Evolutionary conservation across 495 filamentous ascomycete species (phyloP), one percentile per base, ranked within the genome.

Genomic region (Cudoniella acicularis): DNA sequence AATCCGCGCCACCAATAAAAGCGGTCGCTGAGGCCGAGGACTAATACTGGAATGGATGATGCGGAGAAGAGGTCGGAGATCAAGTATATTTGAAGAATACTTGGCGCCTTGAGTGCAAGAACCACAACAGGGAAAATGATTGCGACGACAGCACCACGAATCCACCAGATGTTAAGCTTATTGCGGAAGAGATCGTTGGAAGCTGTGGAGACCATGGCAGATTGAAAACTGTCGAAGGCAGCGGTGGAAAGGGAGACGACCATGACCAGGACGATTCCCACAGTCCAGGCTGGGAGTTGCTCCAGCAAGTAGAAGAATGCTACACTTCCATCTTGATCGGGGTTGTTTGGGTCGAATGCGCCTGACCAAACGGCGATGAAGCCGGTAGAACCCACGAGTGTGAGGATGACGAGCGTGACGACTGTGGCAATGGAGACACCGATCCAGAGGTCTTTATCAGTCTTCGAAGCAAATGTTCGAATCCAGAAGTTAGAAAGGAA

Each of bases 181-280:
- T 91, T 91, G 46, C 86, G 82, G 75, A 90, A 90, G n/a, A 91
- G 59, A 65, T 91, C 88, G 68, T 90, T 90, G 54, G 84, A 87
- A 17, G 82, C 83, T 0, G 83, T 85, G 4, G 84, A 88, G 0
- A 91, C 83, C 86, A 90, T 91, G 47, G 88, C 85, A 0, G 84
- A 85, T 69, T 91, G 88, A 36, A 90, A 75, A 54, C 77, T 83
- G 70, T 91, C 88, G 54, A 91, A 91, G 1, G 87, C 85, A 1
- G 88, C 85, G 0, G 86, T 89, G 64, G 80, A 84, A 50, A 91
- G 76, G 16, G 81, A 82, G 10, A 90, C 83, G 0, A 87, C 81
- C 88, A 91, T 89, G 60, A 90, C 79, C 10, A 91, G 73, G 2
- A 90, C 84, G 50, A 91, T 80, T 49, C 88, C 88, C 1, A 91